Conservation (phyloP, 352 stramenopile species). For the Phytophthora sansomeana region DNA sequence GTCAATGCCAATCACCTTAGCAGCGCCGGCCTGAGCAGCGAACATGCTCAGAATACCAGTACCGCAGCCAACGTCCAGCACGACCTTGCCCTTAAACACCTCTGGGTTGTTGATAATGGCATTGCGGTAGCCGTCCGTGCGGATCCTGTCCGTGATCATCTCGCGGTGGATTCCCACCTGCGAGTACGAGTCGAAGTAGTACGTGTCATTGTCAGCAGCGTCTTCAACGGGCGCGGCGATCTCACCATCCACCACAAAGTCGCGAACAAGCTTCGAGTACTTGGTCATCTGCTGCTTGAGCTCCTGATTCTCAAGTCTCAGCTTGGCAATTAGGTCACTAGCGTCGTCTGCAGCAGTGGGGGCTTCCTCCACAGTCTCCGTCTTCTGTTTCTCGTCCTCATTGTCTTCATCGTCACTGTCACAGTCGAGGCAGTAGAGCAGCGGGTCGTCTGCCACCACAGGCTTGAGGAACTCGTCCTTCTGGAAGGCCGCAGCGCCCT, state of each 20-base stretch:
- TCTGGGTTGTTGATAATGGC: conserved; percentile 97
- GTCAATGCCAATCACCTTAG: conserved; percentile 96
- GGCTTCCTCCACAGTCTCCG: conserved; percentile 13
- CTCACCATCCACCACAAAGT: conserved; percentile 79
- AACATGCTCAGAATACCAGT: conserved; percentile 99
- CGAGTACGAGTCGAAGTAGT: conserved; percentile 99
- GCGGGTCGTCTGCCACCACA: conserved; percentile 76
- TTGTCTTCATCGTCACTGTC: conserved; percentile 60
- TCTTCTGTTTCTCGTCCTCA: conserved; percentile 46
- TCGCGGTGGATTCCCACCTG: conserved; percentile 99
- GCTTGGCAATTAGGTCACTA: conserved; percentile 42
- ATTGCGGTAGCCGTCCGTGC: conserved; percentile 97
- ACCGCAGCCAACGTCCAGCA: conserved; percentile 98
- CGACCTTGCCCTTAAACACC: conserved; percentile 97
- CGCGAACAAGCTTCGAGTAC: conserved; percentile 75
- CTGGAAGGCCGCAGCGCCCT: conserved; percentile 61
- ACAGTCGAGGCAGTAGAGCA: conserved; percentile 85
- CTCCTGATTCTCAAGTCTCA: conserved; percentile 74
- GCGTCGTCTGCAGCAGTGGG: conserved; percentile 17
- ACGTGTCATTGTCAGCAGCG: conserved; percentile 86
- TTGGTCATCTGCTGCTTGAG: conserved; percentile 78
- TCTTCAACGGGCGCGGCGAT: conserved; percentile 31
- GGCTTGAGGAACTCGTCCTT: conserved; percentile 82
- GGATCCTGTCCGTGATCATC: conserved; percentile 91
- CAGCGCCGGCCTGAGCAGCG: conserved; percentile 90